Conservation (phyloP, 139 green algal species). For the Chlorella sp. region DNA sequence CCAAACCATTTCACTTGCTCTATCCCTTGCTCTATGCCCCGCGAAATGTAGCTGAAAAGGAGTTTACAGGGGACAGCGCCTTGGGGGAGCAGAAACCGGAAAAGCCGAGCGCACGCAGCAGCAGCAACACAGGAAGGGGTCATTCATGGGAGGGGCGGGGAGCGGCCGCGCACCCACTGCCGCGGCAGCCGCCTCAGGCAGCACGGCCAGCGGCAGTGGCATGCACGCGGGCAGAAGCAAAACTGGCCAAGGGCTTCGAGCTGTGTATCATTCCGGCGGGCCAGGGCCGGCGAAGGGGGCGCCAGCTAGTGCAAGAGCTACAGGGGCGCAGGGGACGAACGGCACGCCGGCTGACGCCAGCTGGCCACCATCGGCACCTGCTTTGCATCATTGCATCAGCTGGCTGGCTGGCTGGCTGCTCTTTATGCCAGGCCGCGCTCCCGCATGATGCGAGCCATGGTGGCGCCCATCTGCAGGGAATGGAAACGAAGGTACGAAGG, state of each 20-base stretch:
- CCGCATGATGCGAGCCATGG: conserved; percentile 79
- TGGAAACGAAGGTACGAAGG: too few species aligned
- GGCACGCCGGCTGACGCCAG: too few species aligned
- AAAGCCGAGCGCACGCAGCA: too few species aligned
- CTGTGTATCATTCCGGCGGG: too few species aligned
- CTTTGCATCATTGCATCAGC: too few species aligned
- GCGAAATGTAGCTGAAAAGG: background rate
- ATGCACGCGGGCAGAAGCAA: background rate
- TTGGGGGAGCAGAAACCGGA: too few species aligned
- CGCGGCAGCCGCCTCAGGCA: background rate
- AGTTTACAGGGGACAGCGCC: background rate
- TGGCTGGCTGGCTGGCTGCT: background rate
- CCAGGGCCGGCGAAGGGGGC: too few species aligned
- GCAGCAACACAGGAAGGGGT: background rate
- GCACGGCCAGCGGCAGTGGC: background rate
- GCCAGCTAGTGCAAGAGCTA: background rate
- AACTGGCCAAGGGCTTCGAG: too few species aligned
- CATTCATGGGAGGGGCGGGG: background rate
- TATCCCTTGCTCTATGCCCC: too few species aligned
- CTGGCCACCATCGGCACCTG: too few species aligned
- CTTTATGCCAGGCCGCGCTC: conserved; percentile 75
- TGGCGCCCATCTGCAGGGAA: conserved; percentile 24
- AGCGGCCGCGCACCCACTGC: background rate
- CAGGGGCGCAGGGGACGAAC: too few species aligned
- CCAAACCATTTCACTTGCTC: too few species aligned